Base-by-base conservation (phyloP, 805 yeast genomes). In the Starmera dryadoides region DNA sequence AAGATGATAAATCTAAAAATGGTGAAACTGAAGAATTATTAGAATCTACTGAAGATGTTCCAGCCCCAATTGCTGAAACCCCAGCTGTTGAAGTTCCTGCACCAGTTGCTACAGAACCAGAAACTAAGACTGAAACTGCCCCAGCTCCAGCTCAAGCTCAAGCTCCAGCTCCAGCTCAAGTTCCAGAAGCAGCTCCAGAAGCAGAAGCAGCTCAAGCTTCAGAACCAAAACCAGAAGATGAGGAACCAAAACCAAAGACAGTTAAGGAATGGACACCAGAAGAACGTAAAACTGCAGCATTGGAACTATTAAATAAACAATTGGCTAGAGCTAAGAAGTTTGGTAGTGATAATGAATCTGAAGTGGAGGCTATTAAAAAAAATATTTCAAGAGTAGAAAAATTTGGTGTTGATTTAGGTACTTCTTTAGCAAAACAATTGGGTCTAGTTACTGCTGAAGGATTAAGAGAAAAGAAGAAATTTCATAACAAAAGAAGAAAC, bases 301-400 rank as follows among this genome's bases (percentile, higher is more conserved):
- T 86, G 39, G 85, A 77, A 18, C 72, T 81, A 37, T 66, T 89
- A 49, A 73, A 68, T 42, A 77, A 77, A 52, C 83, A 82, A 55
- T 70, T 87, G 40, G 67, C 66, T 36, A 74, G 97, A 52, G 83
- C 88, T 15, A 75, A 76, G 55, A 85, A 86, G 58, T 89, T 88
- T 51, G 93, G 91, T 18, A 73, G 70, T 44, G 28, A n/a, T 25
- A 87, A 80, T 38, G 54, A 42, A 19, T 65, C 65, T n/a, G 63
- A 64, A 12, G 72, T 75, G 20, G 68, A 68, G 30, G 69, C 66
- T 17, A 75, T 83, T 35, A 76, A 76, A 53, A 77, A 75, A 44
- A 80, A 76, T 44, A 64, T 87, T 50, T 69, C 69, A 29, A 76
- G 95, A 56, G 77, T 88, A 46, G 81, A 81, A 57, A 87, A 86